Evolutionary conservation across 2,329 filamentous ascomycete genomes (phyloP).

Genomic region (Venturiaceae sp.): DNA sequence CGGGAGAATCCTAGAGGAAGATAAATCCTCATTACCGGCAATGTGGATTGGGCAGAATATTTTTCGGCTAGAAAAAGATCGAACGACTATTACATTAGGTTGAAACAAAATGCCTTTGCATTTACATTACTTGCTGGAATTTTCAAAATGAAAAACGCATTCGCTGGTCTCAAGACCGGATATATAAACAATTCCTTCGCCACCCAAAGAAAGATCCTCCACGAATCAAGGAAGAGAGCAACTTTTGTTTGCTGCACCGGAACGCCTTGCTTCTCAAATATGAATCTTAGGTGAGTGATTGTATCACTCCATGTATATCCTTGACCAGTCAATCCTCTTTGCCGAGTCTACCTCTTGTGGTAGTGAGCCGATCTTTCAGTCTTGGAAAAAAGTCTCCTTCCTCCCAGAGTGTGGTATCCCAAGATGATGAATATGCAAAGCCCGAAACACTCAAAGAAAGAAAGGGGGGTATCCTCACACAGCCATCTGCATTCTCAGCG

Average conservation of each 20-base stretch:
- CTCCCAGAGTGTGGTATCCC: not conserved
- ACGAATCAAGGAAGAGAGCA: not conserved
- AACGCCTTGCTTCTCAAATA: not conserved
- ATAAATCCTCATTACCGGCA: too few species aligned
- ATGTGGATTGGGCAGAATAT: too few species aligned
- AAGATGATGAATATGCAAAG: not conserved
- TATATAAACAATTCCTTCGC: not conserved
- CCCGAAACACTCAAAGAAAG: not conserved
- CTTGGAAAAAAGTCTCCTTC: not conserved
- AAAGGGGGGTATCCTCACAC: not conserved
- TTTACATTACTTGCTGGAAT: not conserved
- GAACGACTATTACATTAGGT: not conserved
- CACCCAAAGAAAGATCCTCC: not conserved
- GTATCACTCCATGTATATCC: not conserved
- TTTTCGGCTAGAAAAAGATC: not conserved
- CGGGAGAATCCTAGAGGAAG: not conserved
- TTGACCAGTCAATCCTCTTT: not conserved
- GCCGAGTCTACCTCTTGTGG: not conserved
- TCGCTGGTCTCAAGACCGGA: not conserved
- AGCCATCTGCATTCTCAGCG: conserved; percentile 9
- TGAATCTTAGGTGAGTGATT: not conserved
- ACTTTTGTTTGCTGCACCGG: not conserved
- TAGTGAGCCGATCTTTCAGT: not conserved
- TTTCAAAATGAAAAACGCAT: not conserved
- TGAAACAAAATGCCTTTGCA: not conserved